Conservation (phyloP, 768 basidiomycete species). For the Rhizopogon vinicolor region DNA sequence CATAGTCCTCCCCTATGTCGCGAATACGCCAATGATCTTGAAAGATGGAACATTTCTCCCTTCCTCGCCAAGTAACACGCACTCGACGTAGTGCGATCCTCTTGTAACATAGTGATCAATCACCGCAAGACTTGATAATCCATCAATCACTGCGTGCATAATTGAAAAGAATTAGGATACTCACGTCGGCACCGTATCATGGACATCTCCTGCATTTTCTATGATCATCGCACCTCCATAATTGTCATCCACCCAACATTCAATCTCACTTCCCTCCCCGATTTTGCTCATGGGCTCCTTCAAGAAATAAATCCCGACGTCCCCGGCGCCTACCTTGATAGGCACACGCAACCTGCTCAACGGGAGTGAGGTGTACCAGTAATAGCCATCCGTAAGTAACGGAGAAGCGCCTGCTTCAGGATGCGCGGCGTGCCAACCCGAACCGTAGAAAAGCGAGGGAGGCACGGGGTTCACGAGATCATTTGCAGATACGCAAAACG, state of each 20-base stretch:
- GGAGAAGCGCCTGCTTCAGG: conserved; percentile 44
- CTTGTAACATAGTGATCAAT: conserved; percentile 85
- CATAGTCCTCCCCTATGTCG: conserved; percentile 41
- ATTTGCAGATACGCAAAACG: conserved; percentile 94
- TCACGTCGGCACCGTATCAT: conserved; percentile 61
- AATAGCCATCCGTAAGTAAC: conserved; percentile 67
- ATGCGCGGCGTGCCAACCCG: conserved; percentile 84
- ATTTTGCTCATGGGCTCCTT: conserved; percentile 58
- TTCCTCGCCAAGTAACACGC: conserved; percentile 83
- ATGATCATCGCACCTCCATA: conserved; percentile 69
- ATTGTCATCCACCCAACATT: conserved; percentile 99
- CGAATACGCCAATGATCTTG: conserved; percentile 89
- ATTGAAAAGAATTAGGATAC: conserved; percentile 26
- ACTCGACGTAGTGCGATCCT: conserved; percentile 94
- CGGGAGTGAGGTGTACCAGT: conserved; percentile 90
- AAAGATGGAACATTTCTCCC: conserved; percentile 75
- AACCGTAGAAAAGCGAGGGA: conserved; percentile 88
- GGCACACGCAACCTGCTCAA: conserved; percentile 81
- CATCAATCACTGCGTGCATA: not conserved
- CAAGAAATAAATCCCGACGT: conserved; percentile 88
- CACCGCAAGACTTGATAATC: conserved; percentile 55
- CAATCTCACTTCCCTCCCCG: conserved; percentile 64
- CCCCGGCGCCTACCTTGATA: conserved; percentile 80
- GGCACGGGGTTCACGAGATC: conserved; percentile 97
- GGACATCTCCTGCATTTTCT: conserved; percentile 69